Conservation (phyloP, 2,329 filamentous ascomycete genomes). For the Colletotrichum viniferum region DNA sequence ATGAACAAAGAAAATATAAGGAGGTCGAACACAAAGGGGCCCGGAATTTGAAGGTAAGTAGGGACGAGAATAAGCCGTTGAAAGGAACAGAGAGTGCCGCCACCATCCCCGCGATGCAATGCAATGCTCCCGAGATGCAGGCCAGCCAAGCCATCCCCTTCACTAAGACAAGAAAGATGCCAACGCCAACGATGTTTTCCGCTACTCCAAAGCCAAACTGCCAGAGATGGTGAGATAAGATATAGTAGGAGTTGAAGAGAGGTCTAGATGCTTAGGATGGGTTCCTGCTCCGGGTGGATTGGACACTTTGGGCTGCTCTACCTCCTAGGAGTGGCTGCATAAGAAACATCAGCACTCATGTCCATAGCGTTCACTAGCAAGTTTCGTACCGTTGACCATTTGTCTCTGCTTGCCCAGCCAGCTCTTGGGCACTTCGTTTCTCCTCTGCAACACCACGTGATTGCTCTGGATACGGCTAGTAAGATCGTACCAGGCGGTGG, state of each 20-base stretch:
- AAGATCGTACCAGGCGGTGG: constrained; percentile 87
- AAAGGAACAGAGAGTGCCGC: not conserved
- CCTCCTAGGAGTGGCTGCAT: constrained; percentile 25
- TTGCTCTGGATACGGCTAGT: constrained; percentile 81
- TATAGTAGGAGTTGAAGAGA: not conserved
- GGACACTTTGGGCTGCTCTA: constrained; percentile 3
- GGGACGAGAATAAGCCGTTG: not conserved
- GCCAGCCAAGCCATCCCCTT: constrained; percentile 7
- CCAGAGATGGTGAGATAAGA: not conserved
- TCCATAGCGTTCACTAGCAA: not conserved
- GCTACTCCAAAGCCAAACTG: not conserved
- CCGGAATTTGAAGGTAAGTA: not conserved
- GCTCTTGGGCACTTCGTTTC: constrained; percentile 76
- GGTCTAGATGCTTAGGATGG: not conserved
- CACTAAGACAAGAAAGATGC: not conserved
- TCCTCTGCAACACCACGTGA: constrained; percentile 76
- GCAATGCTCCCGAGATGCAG: constrained; percentile 11
- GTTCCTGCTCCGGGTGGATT: not conserved
- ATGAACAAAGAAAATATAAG: not conserved
- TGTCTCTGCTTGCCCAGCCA: constrained; percentile 86
- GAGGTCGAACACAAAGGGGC: not conserved
- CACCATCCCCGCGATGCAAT: constrained; percentile 11
- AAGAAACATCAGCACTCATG: not conserved
- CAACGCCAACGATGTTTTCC: not conserved
- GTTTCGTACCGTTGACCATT: constrained; percentile 62